Conservation (phyloP, 1,284 basidiomycete species). For the Amylostereum areolatum region DNA sequence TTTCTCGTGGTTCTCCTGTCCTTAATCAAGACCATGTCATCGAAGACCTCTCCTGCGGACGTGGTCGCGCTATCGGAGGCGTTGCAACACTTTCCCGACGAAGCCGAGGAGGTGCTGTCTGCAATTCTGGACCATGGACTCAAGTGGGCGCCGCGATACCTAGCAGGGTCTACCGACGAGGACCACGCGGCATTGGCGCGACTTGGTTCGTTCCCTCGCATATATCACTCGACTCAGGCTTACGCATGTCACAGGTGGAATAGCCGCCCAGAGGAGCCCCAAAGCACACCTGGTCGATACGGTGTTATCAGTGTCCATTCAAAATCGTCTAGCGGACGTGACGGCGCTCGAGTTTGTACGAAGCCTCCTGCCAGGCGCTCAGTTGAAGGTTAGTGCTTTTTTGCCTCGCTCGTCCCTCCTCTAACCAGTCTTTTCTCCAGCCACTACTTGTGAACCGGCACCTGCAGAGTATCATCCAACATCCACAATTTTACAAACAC, state of each 20-base stretch:
- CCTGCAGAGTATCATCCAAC: slow-evolving; percentile 58
- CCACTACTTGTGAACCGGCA: slow-evolving; percentile 59
- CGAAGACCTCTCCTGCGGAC: slow-evolving; percentile 11
- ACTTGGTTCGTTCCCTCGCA: slow-evolving; percentile 1
- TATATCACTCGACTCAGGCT: neutral
- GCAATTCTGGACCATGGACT: slow-evolving; percentile 39
- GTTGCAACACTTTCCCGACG: slow-evolving; percentile 9
- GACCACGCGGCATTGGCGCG: too few species aligned
- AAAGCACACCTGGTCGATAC: slow-evolving; percentile 71
- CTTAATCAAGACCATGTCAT: slow-evolving; percentile 4
- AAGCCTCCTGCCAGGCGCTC: slow-evolving; percentile 33
- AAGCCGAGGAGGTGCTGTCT: slow-evolving; percentile 21
- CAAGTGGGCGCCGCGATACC: slow-evolving; percentile 41
- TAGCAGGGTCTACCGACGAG: slow-evolving; percentile 24
- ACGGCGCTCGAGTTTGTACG: slow-evolving; percentile 45
- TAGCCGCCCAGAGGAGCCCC: slow-evolving; percentile 19
- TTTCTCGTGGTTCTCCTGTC: slow-evolving; percentile 12
- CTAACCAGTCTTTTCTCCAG: slow-evolving; percentile 22
- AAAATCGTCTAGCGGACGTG: slow-evolving; percentile 45
- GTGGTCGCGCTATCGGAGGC: slow-evolving; percentile 4
- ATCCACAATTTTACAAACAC: slow-evolving; percentile 45
- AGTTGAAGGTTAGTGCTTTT: slow-evolving; percentile 51
- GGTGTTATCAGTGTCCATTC: slow-evolving; percentile 60
- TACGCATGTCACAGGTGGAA: slow-evolving; percentile 1
- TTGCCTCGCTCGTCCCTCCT: neutral